These are phyloP conservation scores for Sporothrix dimorphospora DNA, from an alignment of 2,329 filamentous ascomycete genomes.

Conservation along the genomic window DNA sequence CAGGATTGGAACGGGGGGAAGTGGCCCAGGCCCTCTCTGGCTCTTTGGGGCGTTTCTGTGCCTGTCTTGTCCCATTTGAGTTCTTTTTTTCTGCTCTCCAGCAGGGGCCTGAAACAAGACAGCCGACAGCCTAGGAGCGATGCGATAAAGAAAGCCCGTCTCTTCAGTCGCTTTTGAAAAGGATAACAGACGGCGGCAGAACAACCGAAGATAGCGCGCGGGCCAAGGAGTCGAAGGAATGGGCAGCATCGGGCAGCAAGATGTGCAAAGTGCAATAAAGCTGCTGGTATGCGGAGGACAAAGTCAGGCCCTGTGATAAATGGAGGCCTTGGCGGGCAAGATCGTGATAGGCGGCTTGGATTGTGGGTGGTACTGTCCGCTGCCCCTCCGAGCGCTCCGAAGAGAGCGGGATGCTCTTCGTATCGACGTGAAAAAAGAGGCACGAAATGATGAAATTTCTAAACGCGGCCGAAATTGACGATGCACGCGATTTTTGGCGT, in stretches of 20 bases:
- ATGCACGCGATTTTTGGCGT: not conserved
- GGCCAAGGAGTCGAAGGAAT: not conserved
- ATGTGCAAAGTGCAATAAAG: not conserved
- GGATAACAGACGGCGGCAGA: not conserved
- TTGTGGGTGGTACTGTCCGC: not conserved
- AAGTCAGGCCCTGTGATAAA: not conserved
- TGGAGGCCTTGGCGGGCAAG: not conserved
- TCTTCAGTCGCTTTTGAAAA: not conserved
- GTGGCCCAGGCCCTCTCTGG: not conserved
- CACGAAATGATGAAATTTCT: not conserved
- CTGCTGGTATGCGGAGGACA: not conserved
- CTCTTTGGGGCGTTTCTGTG: not conserved
- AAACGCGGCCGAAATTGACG: not conserved
- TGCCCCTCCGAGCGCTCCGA: not conserved
- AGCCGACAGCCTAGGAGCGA: not conserved
- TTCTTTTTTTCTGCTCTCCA: not conserved
- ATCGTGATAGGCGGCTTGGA: constrained; percentile 1
- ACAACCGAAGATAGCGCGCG: not conserved
- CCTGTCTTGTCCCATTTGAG: not conserved
- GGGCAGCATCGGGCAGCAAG: not conserved
- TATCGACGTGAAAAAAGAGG: not conserved
- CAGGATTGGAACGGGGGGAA: constrained; percentile 11
- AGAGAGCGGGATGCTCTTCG: not conserved
- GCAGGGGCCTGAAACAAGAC: constrained; percentile 23
- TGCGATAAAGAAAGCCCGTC: not conserved